Evolutionary conservation across 257 asterid species (phyloP).

Genomic region (Petunia secreta): DNA sequence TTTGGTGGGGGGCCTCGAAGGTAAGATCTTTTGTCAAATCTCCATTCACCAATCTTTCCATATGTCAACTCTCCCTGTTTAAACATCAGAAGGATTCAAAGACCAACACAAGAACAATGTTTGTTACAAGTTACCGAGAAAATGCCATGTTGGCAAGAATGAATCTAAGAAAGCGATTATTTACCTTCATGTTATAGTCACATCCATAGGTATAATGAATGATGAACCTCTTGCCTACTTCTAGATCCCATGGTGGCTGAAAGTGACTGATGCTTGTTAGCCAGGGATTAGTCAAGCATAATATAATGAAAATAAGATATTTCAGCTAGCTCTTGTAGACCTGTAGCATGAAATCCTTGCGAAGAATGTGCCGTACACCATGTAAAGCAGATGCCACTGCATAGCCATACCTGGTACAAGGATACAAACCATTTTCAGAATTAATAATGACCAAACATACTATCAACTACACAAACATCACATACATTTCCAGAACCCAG

Average conservation of each 20-base stretch:
- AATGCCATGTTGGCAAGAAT: slow-evolving; percentile 12
- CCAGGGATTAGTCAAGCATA: slow-evolving; percentile 2
- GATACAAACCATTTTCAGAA: slow-evolving; percentile 27
- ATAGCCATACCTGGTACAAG: slow-evolving; percentile 75
- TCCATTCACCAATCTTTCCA: slow-evolving; percentile 95
- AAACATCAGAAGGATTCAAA: slow-evolving; percentile 26
- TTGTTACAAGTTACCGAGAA: neutral
- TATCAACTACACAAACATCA: slow-evolving; percentile 24
- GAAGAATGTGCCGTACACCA: slow-evolving; percentile 85
- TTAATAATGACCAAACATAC: slow-evolving; percentile 6
- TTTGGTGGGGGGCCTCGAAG: slow-evolving; percentile 78
- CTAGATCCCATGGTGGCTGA: slow-evolving; percentile 93
- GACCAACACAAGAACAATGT: slow-evolving; percentile 23
- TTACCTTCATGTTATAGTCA: slow-evolving; percentile 93
- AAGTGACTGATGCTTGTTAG: slow-evolving; percentile 15
- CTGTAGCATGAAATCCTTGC: slow-evolving; percentile 94
- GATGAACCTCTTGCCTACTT: slow-evolving; percentile 74
- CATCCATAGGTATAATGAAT: slow-evolving; percentile 97
- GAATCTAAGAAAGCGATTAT: neutral
- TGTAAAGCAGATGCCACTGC: slow-evolving; percentile 98
- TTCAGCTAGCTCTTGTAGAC: slow-evolving; percentile 40
- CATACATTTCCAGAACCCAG: slow-evolving; percentile 98
- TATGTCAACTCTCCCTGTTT: slow-evolving; percentile 85
- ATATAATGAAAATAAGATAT: slow-evolving; percentile 15
- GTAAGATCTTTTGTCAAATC: slow-evolving; percentile 94